Evolutionary conservation across 495 filamentous ascomycete genomes (phyloP).

Genomic region (Hyaloscypha variabilis): DNA sequence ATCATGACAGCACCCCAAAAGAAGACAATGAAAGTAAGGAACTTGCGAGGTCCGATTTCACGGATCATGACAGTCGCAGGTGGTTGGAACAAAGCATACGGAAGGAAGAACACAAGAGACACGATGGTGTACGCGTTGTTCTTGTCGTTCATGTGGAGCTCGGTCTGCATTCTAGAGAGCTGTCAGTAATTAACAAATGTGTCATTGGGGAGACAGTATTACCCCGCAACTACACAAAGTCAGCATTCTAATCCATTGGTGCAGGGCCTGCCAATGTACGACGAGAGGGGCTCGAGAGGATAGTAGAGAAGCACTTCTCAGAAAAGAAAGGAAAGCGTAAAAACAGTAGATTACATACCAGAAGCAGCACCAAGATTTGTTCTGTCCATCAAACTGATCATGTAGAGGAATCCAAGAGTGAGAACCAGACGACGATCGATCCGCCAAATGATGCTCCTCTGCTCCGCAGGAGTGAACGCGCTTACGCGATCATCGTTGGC

Average conservation of each 20-base stretch:
- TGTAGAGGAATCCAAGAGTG: slow-evolving; percentile 67
- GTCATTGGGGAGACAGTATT: slow-evolving; percentile 7
- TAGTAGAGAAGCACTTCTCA: background rate
- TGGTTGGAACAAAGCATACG: slow-evolving; percentile 66
- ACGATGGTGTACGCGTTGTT: slow-evolving; percentile 42
- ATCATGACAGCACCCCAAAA: slow-evolving; percentile 51
- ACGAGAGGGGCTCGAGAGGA: background rate
- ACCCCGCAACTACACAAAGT: background rate
- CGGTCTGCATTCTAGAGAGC: slow-evolving; percentile 46
- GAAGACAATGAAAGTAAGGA: slow-evolving; percentile 55
- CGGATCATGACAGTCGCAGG: slow-evolving; percentile 58
- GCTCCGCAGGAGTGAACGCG: slow-evolving; percentile 37
- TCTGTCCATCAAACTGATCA: slow-evolving; percentile 67
- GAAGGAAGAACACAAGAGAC: slow-evolving; percentile 66
- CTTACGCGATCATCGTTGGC: slow-evolving; percentile 18
- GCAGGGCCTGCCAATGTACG: background rate
- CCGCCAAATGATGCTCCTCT: slow-evolving; percentile 54
- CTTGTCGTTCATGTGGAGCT: slow-evolving; percentile 47
- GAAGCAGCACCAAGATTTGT: slow-evolving; percentile 64
- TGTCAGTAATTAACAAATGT: slow-evolving; percentile 52
- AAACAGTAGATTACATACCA: background rate
- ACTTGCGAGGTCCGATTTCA: slow-evolving; percentile 61
- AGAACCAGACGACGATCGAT: slow-evolving; percentile 66
- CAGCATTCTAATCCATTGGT: background rate
- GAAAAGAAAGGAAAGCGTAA: background rate